These are phyloP conservation scores for Candida vaughaniae DNA, from an alignment of 805 yeast genomes.

Conservation along the genomic window DNA sequence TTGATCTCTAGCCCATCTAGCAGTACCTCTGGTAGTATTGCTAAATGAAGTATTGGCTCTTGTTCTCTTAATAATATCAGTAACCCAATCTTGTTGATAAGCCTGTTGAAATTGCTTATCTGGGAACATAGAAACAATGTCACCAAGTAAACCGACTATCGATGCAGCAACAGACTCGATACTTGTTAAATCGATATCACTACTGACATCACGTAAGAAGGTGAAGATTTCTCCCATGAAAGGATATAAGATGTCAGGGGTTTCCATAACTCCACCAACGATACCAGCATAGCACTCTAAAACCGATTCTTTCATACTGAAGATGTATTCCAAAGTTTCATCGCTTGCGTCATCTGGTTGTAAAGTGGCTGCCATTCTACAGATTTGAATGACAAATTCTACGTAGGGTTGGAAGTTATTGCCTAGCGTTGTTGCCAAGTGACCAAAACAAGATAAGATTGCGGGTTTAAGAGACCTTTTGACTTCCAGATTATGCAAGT, in stretches of 20 bases:
- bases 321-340: constrained; percentile 76
- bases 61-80: constrained; percentile 71
- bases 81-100: constrained; percentile 75
- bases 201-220: constrained; percentile 59
- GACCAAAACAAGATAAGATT: constrained; percentile 92
- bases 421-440: constrained; percentile 88
- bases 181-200: constrained; percentile 57
- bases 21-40: constrained; percentile 79
- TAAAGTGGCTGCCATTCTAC: constrained; percentile 61
- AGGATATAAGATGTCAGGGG: constrained; percentile 63
- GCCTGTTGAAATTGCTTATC: constrained; percentile 68
- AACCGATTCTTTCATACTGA: constrained; percentile 78
- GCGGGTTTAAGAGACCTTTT: constrained; percentile 84
- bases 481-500: constrained; percentile 63
- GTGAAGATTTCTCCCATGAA: constrained; percentile 69
- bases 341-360: constrained; percentile 65
- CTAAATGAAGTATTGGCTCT: constrained; percentile 62
- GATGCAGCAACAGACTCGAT: constrained; percentile 76
- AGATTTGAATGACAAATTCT: constrained; percentile 75
- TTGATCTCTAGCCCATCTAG: constrained; percentile 95
- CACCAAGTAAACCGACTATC: constrained; percentile 90
- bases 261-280: constrained; percentile 79
- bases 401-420: constrained; percentile 72
- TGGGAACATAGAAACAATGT: constrained; percentile 82
- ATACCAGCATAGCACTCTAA: constrained; percentile 95